These are phyloP conservation scores for Myriosclerotinia scirpicola DNA, from an alignment of 2,329 filamentous ascomycete genomes.

Conservation along the genomic window DNA sequence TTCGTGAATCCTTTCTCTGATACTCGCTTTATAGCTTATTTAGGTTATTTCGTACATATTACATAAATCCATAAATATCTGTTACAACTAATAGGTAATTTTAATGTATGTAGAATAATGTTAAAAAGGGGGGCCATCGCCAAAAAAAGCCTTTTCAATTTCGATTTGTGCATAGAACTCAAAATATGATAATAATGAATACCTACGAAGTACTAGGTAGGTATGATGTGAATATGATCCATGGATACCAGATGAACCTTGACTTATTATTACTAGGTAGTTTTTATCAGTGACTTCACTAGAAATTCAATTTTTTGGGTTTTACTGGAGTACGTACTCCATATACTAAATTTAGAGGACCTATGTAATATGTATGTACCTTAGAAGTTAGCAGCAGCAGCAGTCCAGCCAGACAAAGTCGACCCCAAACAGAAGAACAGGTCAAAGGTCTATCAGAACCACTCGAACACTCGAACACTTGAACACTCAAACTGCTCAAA, in stretches of 20 bases:
- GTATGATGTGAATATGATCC: too few species aligned
- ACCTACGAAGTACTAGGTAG: too few species aligned
- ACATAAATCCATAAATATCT: too few species aligned
- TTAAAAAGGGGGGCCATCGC: neutral
- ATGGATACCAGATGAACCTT: too few species aligned
- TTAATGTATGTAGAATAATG: neutral
- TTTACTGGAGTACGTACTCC: neutral
- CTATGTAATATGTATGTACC: too few species aligned
- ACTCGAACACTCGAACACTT: conserved; percentile 1
- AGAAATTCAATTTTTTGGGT: neutral
- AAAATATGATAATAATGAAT: neutral
- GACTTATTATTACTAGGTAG: too few species aligned
- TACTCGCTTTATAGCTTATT: neutral
- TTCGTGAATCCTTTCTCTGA: neutral
- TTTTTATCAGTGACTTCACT: neutral
- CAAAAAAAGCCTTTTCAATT: neutral
- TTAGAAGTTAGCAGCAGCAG: too few species aligned
- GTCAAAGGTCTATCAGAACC: conserved; percentile 13
- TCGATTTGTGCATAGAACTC: neutral
- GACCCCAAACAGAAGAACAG: conserved; percentile 1
- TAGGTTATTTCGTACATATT: too few species aligned
- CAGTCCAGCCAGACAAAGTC: neutral
- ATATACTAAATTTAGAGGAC: conserved; percentile 20
- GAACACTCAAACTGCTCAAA: neutral
- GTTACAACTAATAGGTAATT: too few species aligned